phyloP scores from a whole-genome alignment of 2,329 filamentous ascomycete genomes.

The Ilyonectria robusta region DNA sequence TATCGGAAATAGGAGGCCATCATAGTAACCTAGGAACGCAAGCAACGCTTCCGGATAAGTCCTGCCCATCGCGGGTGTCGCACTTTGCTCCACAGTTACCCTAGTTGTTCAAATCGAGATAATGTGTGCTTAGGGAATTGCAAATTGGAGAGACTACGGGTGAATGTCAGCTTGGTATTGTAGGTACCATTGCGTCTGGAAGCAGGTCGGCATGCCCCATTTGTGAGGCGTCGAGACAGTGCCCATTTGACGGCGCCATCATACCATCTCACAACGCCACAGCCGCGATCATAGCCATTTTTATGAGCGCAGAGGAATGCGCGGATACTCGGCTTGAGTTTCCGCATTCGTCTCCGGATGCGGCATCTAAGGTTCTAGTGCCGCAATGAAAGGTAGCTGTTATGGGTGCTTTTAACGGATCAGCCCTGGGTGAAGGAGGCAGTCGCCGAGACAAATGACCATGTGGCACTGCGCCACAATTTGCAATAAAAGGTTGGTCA shows the following conservation, averaged over 20 bases:
- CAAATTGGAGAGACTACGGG: too few relatives aligned
- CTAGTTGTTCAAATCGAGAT: too few relatives aligned
- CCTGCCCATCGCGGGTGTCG: too few relatives aligned
- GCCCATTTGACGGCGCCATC: background rate
- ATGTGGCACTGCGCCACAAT: background rate
- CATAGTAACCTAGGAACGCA: too few relatives aligned
- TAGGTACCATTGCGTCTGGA: too few relatives aligned
- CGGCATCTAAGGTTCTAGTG: background rate
- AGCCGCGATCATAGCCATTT: background rate
- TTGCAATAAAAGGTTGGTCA: background rate
- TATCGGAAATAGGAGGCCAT: too few relatives aligned
- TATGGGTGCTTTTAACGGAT: background rate
- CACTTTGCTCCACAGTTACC: too few relatives aligned
- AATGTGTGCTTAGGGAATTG: too few relatives aligned
- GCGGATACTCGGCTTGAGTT: background rate
- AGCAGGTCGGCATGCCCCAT: background rate
- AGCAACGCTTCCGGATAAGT: too few relatives aligned
- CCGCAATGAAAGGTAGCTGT: background rate
- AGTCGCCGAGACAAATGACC: too few relatives aligned
- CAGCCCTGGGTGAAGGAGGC: background rate
- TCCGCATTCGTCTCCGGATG: background rate
- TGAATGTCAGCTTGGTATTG: too few relatives aligned
- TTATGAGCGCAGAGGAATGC: background rate
- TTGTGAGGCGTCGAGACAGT: background rate
- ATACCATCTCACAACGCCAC: background rate